Conservation (phyloP, 257 asterid genomes). For the Fraxinus cuspidata region DNA sequence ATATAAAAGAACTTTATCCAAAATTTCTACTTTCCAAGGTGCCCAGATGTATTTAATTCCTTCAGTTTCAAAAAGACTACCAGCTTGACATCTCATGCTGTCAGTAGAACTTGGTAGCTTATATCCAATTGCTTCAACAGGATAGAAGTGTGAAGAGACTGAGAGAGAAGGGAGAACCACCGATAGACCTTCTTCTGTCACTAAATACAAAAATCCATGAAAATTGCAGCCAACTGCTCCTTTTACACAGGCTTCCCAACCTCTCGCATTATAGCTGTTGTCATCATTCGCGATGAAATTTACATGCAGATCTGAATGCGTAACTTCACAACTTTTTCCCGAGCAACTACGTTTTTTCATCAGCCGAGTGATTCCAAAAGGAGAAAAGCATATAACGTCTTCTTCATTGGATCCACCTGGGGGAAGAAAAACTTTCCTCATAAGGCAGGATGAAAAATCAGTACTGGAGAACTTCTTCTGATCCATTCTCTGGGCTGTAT, state of each 20-base stretch:
- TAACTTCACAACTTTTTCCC: constrained; percentile 53
- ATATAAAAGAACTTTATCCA: constrained; percentile 76
- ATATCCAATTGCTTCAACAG: constrained; percentile 82
- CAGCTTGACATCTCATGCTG: constrained; percentile 37
- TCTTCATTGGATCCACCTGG: constrained; percentile 48
- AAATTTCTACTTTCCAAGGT: constrained; percentile 88
- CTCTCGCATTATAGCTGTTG: constrained; percentile 37
- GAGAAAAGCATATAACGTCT: constrained; percentile 74
- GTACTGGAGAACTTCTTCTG: constrained; percentile 42
- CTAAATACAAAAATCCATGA: constrained; percentile 74
- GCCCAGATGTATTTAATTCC: constrained; percentile 47
- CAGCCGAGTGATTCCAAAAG: constrained; percentile 87
- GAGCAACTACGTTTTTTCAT: constrained; percentile 41
- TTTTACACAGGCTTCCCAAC: constrained; percentile 49
- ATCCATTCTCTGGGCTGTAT: constrained; percentile 33
- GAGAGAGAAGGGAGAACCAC: constrained; percentile 88
- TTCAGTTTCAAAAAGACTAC: constrained; percentile 44
- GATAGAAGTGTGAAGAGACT: constrained; percentile 59
- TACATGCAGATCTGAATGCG: constrained; percentile 62
- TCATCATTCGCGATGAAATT: constrained; percentile 57
- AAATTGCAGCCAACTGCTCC: constrained; percentile 86
- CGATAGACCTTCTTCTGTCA: constrained; percentile 70
- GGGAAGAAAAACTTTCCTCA: constrained; percentile 68
- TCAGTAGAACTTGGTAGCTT: constrained; percentile 39
- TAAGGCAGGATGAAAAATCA: constrained; percentile 40